These are phyloP conservation scores for Aspergillus pseudonomiae DNA, from an alignment of 2,329 filamentous ascomycete species.

Conservation along the genomic window DNA sequence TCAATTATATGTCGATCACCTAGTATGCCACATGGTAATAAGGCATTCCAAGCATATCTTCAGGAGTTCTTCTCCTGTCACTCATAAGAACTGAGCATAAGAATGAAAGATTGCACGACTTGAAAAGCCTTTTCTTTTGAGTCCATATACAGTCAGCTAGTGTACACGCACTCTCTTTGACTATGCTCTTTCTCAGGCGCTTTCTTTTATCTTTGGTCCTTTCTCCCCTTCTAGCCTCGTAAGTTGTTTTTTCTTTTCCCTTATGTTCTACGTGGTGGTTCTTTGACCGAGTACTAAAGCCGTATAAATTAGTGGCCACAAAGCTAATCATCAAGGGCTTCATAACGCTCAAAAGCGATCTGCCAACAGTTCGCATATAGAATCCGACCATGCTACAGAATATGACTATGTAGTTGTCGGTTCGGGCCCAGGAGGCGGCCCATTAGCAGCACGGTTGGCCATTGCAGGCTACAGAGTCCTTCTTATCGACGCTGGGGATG, in stretches of 20 bases:
- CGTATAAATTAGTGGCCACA: not conserved
- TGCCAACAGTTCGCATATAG: not conserved
- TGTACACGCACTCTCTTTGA: not conserved
- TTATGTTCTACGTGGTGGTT: not conserved
- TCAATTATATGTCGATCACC: not conserved
- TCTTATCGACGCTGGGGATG: conserved; percentile 64
- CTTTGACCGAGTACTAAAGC: not conserved
- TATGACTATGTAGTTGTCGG: conserved; percentile 69
- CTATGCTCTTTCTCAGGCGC: not conserved
- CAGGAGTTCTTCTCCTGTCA: not conserved
- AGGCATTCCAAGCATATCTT: not conserved
- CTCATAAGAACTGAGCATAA: not conserved
- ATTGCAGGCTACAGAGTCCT: conserved; percentile 62
- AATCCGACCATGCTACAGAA: conserved; percentile 12
- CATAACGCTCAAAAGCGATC: not conserved
- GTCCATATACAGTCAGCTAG: not conserved
- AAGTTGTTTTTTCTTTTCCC: not conserved
- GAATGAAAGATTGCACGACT: not conserved
- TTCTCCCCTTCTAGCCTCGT: not conserved
- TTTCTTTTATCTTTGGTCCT: not conserved
- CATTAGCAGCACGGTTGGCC: conserved; percentile 62
- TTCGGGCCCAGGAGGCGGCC: conserved; percentile 62
- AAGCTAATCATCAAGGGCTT: not conserved
- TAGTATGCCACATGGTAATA: not conserved
- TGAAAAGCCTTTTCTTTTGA: not conserved